These are phyloP conservation scores for Flaveria robusta DNA, from an alignment of 129 eudicot species.

Conservation along the genomic window DNA sequence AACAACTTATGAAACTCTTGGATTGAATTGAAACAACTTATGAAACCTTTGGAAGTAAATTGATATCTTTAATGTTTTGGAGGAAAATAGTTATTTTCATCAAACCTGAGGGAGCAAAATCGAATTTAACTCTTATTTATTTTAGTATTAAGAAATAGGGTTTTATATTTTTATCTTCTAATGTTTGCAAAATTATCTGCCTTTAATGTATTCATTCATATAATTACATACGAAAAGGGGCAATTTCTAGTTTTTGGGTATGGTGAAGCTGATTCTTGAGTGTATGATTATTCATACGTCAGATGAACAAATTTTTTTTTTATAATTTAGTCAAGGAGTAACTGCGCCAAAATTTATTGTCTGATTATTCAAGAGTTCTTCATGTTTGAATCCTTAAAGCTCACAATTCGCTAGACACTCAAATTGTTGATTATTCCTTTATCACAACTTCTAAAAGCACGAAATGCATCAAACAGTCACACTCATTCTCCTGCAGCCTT, in stretches of 20 bases:
- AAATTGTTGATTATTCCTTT: not conserved
- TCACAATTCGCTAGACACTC: not conserved
- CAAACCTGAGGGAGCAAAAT: no score
- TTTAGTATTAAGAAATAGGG: not conserved
- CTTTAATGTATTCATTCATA: not conserved
- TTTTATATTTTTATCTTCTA: not conserved
- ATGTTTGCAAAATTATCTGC: not conserved
- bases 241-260: not conserved
- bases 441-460: not conserved
- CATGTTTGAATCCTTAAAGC: not conserved
- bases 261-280: not conserved
- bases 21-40: no score
- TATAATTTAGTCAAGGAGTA: not conserved
- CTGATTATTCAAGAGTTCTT: conserved; percentile 11
- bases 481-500: not conserved
- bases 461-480: no score
- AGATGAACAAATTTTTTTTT: not conserved
- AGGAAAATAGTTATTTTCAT: no score
- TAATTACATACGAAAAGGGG: not conserved
- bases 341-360: not conserved
- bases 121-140: no score
- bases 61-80: no score
- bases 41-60: no score
- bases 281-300: not conserved
- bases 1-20: no score